Percentiles rank a stretch among this genome's conserved stretches.
phyloP scores from a whole-genome alignment of 2,329 filamentous ascomycete species.

The Fusarium floridanum region DNA sequence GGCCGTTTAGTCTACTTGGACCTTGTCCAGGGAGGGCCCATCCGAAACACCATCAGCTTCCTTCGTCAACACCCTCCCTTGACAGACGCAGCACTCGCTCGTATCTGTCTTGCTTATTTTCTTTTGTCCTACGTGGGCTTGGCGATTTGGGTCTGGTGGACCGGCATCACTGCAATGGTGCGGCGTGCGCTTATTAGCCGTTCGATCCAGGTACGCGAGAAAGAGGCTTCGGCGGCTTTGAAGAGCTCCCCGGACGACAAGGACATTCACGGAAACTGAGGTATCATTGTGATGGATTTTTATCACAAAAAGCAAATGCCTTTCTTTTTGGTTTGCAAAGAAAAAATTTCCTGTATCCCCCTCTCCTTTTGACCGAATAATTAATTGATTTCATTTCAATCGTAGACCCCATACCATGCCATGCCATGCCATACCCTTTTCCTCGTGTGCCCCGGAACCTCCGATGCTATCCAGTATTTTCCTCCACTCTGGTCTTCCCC shows the following conservation, averaged over 20 bases:
- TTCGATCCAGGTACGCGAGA: conserved; percentile 2
- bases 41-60: conserved; percentile 6
- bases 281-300: not conserved
- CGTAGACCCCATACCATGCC: not conserved
- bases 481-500: not conserved
- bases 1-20: conserved; percentile 11
- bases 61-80: not conserved
- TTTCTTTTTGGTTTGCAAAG: not conserved
- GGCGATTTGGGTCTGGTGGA: conserved; percentile 28
- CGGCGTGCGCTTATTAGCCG: not conserved
- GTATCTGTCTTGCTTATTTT: not conserved
- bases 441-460: conserved; percentile 3
- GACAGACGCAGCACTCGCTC: not conserved
- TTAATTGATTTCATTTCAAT: conserved; percentile 19
- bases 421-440: not conserved
- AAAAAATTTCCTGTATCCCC: conserved; percentile 9
- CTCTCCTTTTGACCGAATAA: conserved; percentile 10
- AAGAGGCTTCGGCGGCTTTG: conserved; percentile 22
- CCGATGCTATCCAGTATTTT: conserved; percentile 1
- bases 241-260: conserved; percentile 15
- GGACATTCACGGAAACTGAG: conserved; percentile 18
- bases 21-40: conserved; percentile 1
- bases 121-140: not conserved
- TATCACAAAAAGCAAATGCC: not conserved
- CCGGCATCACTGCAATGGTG: conserved; percentile 9